Evolutionary conservation across 257 asterid genomes (phyloP).

Genomic region (Capsicum pubescens): DNA sequence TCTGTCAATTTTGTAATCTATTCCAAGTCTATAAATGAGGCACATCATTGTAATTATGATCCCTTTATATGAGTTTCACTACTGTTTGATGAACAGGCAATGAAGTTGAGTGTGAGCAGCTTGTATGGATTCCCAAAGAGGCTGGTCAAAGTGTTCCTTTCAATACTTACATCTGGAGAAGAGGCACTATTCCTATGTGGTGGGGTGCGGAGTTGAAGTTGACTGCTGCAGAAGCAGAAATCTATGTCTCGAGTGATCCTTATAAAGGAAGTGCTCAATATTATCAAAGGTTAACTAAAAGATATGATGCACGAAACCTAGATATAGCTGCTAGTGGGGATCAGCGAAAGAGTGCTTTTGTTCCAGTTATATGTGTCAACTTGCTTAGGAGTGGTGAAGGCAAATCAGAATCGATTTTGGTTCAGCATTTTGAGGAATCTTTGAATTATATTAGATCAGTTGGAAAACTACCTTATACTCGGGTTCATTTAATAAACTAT

Average conservation of each 20-base stretch:
- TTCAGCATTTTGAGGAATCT: conserved; percentile 94
- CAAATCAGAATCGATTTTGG: conserved; percentile 90
- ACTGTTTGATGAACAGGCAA: conserved; percentile 73
- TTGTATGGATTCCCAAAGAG: conserved; percentile 89
- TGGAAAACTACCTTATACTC: conserved; percentile 82
- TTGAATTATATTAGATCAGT: conserved; percentile 70
- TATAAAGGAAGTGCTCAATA: conserved; percentile 89
- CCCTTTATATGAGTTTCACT: conserved; percentile 7
- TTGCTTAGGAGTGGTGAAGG: conserved; percentile 90
- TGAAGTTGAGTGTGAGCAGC: conserved; percentile 98
- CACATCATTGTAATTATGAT: conserved; percentile 21
- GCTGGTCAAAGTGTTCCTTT: conserved; percentile 87
- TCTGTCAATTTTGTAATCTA: background rate
- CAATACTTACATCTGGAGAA: conserved; percentile 89
- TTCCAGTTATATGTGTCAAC: conserved; percentile 92
- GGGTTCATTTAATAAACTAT: conserved; percentile 87
- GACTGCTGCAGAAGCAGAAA: conserved; percentile 99
- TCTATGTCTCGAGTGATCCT: conserved; percentile 90
- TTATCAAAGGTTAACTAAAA: conserved; percentile 86
- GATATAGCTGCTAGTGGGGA: conserved; percentile 63
- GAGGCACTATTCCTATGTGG: conserved; percentile 99
- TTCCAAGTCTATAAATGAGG: background rate
- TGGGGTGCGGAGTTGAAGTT: conserved; percentile 99
- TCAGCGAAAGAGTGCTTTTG: conserved; percentile 80
- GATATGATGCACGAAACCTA: conserved; percentile 82